A percentile compares a stretch with the other conserved stretches of the same genome.
phyloP scores from a whole-genome alignment of 2,329 filamentous ascomycete genomes.

The Monosporascus sp. region DNA sequence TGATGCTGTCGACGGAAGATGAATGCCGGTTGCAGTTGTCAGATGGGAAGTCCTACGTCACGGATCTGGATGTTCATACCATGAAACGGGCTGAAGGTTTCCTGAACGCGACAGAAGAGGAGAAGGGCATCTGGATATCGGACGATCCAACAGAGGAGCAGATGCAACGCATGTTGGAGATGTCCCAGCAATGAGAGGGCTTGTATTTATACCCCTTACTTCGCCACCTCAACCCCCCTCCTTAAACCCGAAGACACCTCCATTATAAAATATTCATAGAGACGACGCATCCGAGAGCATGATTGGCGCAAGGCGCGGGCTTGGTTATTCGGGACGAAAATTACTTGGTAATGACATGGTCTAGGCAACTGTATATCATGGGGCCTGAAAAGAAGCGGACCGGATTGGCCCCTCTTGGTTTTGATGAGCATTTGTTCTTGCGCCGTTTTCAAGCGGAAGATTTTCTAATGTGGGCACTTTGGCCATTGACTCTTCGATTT shows the following conservation, averaged over 20 bases:
- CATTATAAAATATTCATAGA: neutral
- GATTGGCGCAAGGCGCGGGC: neutral
- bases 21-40: constrained; percentile 83
- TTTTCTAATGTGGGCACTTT: too few relatives aligned
- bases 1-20: constrained; percentile 95
- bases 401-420: too few relatives aligned
- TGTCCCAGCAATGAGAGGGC: constrained; percentile 28
- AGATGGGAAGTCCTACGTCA: constrained; percentile 76
- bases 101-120: constrained; percentile 72
- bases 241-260: neutral
- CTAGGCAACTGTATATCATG: too few relatives aligned
- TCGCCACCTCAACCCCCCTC: neutral
- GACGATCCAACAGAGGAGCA: constrained; percentile 64
- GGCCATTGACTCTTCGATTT: too few relatives aligned
- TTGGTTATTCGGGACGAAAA: neutral
- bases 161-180: constrained; percentile 55
- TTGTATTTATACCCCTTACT: neutral
- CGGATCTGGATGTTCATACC: constrained; percentile 88
- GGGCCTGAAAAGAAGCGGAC: too few relatives aligned
- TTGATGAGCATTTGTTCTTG: too few relatives aligned
- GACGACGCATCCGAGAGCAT: neutral
- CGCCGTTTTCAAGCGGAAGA: too few relatives aligned
- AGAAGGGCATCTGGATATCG: constrained; percentile 80
- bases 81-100: constrained; percentile 84
- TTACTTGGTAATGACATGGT: neutral